These are phyloP conservation scores for Xylariaceae sp. DNA, from an alignment of 2,329 filamentous ascomycete species.

Conservation along the genomic window DNA sequence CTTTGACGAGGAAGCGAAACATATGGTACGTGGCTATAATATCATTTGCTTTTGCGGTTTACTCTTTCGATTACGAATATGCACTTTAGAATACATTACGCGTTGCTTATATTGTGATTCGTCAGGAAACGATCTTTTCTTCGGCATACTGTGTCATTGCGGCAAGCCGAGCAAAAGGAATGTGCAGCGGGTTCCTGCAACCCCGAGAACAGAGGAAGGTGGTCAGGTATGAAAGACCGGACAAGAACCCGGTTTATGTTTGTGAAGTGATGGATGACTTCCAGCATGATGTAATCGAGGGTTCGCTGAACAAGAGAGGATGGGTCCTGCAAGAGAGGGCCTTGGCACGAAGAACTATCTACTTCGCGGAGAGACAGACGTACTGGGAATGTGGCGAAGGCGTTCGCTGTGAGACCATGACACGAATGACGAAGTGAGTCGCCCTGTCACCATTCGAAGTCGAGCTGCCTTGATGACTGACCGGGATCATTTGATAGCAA, in stretches of 20 bases:
- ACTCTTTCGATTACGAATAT: too few relatives aligned
- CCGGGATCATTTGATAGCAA: constrained; percentile 9
- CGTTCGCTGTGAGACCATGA: constrained; percentile 33
- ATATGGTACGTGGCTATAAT: constrained; percentile 17
- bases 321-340: constrained; percentile 40
- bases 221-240: constrained; percentile 3
- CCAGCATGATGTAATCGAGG: constrained; percentile 27
- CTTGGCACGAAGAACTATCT: constrained; percentile 34
- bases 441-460: neutral
- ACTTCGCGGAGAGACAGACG: constrained; percentile 33
- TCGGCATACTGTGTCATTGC: constrained; percentile 26
- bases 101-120: too few relatives aligned
- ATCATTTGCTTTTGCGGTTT: too few relatives aligned
- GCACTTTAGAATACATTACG: too few relatives aligned
- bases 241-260: constrained; percentile 20
- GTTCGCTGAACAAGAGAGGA: constrained; percentile 31
- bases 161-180: constrained; percentile 13
- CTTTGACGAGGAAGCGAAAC: constrained; percentile 19
- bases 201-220: neutral
- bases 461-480: neutral
- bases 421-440: constrained; percentile 32
- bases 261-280: constrained; percentile 34
- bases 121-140: constrained; percentile 21
- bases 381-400: constrained; percentile 38
- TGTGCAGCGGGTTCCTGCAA: constrained; percentile 22